Evolutionary conservation across 202 grass and related monocot genomes (phyloP).

Genomic region (Setaria viridis): DNA sequence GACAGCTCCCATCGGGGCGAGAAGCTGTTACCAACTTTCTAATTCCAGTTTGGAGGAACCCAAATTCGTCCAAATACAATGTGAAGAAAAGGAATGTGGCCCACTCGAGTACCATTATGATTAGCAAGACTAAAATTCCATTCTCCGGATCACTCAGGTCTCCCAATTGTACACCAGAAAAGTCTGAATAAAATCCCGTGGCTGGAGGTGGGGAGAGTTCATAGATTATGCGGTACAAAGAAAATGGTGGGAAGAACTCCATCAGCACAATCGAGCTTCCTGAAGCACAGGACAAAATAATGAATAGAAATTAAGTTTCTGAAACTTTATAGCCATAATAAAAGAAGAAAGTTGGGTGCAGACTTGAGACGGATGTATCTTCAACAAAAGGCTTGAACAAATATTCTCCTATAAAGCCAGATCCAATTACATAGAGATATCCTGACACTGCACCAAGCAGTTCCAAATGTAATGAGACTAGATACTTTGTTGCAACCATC

Average conservation of each 20-base stretch:
- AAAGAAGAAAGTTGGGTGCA: background rate
- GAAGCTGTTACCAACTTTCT: constrained; percentile 28
- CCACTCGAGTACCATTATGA: constrained; percentile 58
- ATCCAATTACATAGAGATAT: constrained; percentile 52
- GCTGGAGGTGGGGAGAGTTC: constrained; percentile 52
- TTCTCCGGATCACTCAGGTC: constrained; percentile 50
- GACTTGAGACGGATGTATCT: constrained; percentile 43
- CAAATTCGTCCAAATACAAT: constrained; percentile 55
- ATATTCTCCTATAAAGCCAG: constrained; percentile 50
- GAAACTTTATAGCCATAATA: background rate
- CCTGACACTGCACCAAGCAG: constrained; percentile 49
- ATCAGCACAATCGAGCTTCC: constrained; percentile 51
- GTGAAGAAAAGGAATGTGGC: constrained; percentile 43
- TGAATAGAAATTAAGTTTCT: background rate
- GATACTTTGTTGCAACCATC: constrained; percentile 3
- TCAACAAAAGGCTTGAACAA: constrained; percentile 53
- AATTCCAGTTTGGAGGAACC: constrained; percentile 40
- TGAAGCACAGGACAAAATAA: constrained; percentile 14
- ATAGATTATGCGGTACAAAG: constrained; percentile 59
- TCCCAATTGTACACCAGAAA: constrained; percentile 43
- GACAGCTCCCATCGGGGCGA: constrained; percentile 13
- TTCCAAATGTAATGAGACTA: constrained; percentile 11
- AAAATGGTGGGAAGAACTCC: constrained; percentile 61
- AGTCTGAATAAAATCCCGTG: constrained; percentile 21
- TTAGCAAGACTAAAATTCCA: constrained; percentile 54